These are phyloP conservation scores for Aureobasidium leucospermi DNA, from an alignment of 2,329 filamentous ascomycete genomes.

Conservation along the genomic window DNA sequence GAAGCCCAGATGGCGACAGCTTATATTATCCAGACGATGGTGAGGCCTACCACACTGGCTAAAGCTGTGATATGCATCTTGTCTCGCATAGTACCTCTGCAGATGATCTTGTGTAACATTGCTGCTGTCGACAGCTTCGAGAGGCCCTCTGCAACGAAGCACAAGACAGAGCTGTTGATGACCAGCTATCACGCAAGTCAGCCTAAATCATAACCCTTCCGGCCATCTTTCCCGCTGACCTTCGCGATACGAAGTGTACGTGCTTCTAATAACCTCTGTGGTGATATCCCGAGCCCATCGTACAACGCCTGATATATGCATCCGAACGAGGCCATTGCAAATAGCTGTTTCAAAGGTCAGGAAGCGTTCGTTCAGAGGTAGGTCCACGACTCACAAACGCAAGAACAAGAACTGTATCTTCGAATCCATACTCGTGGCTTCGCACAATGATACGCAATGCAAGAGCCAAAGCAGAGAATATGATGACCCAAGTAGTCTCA, in stretches of 20 bases:
- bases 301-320: not conserved
- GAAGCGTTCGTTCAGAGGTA: too few relatives aligned
- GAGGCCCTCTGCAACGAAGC: not conserved
- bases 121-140: not conserved
- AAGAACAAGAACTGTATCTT: not conserved
- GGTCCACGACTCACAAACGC: not conserved
- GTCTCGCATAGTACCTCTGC: not conserved
- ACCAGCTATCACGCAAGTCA: not conserved
- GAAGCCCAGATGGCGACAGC: not conserved
- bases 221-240: not conserved
- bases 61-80: not conserved
- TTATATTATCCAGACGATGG: not conserved
- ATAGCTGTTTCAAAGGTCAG: not conserved
- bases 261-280: not conserved
- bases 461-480: not conserved
- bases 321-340: not conserved
- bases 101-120: not conserved
- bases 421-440: not conserved
- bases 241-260: not conserved
- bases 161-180: not conserved
- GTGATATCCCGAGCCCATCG: not conserved
- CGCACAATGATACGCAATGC: not conserved
- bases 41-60: not conserved
- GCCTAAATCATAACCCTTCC: not conserved
- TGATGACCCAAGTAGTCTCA: not conserved